Conservation (phyloP, 345 rosid species). For the Bruguiera parviflora region DNA sequence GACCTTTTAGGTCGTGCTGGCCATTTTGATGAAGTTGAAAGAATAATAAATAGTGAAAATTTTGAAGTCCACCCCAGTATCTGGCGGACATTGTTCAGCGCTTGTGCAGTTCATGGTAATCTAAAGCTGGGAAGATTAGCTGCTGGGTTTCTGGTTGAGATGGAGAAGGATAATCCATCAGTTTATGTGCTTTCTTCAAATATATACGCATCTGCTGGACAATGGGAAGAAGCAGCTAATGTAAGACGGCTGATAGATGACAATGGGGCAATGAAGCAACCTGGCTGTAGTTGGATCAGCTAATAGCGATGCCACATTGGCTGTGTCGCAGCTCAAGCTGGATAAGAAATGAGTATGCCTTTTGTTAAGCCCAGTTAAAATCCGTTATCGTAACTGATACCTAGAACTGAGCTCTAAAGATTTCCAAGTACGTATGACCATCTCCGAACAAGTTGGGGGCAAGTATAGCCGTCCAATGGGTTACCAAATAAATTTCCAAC, state of each 20-base stretch:
- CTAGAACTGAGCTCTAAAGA: too few relatives aligned
- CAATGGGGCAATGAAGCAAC: slow-evolving; percentile 47
- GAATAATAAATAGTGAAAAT: slow-evolving; percentile 30
- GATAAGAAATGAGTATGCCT: too few relatives aligned
- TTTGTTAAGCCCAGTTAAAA: too few relatives aligned
- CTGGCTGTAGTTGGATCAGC: slow-evolving; percentile 66
- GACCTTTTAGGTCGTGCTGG: slow-evolving; percentile 82
- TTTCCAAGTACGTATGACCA: too few relatives aligned
- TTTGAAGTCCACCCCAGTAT: slow-evolving; percentile 34
- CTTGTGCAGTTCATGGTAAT: slow-evolving; percentile 73
- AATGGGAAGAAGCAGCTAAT: slow-evolving; percentile 73
- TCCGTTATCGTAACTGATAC: too few relatives aligned
- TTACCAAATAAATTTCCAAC: too few relatives aligned
- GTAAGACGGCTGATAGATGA: slow-evolving; percentile 40
- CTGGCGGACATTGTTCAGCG: slow-evolving; percentile 69
- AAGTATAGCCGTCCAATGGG: too few relatives aligned
- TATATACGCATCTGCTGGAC: slow-evolving; percentile 68
- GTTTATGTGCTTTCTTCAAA: slow-evolving; percentile 64
- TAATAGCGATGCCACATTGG: neutral
- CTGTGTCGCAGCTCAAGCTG: neutral
- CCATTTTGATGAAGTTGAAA: slow-evolving; percentile 61
- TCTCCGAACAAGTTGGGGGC: too few relatives aligned
- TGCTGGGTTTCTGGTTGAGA: slow-evolving; percentile 51
- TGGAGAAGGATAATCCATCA: slow-evolving; percentile 46
- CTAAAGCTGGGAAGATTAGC: slow-evolving; percentile 54